Evolutionary conservation across 2,329 filamentous ascomycete genomes (phyloP).

Genomic region (Septoria linicola): DNA sequence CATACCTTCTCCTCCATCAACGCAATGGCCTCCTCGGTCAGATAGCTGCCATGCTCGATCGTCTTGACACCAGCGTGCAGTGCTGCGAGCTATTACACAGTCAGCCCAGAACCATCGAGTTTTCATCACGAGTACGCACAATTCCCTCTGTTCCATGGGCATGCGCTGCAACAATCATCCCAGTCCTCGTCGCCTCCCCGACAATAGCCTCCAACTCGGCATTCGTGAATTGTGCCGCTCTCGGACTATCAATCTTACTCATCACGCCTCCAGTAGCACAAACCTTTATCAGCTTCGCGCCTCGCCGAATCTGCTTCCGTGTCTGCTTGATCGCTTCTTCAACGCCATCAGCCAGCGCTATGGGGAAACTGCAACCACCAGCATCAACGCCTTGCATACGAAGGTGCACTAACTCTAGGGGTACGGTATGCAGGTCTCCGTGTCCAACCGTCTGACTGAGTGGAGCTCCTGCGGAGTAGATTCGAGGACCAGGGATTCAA

Average conservation of each 20-base stretch:
- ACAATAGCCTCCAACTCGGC: conserved; percentile 31
- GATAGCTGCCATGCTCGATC: conserved; percentile 52
- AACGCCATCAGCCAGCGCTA: conserved; percentile 15
- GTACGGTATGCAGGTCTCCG: conserved; percentile 47
- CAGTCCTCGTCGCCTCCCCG: conserved; percentile 28
- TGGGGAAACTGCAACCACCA: too few species aligned
- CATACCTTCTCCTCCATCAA: conserved; percentile 46
- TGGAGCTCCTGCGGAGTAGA: conserved; percentile 50
- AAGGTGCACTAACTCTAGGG: conserved; percentile 38
- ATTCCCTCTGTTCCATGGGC: conserved; percentile 41
- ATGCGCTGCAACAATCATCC: conserved; percentile 38
- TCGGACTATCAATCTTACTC: conserved; percentile 26
- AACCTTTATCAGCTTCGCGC: conserved; percentile 27
- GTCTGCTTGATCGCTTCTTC: conserved; percentile 20
- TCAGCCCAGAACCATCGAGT: too few species aligned
- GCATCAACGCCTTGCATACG: conserved; percentile 36
- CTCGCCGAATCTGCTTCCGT: conserved; percentile 18
- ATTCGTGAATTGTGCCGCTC: conserved; percentile 26
- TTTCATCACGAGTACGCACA: too few species aligned
- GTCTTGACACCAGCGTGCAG: conserved; percentile 48
- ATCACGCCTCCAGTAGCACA: conserved; percentile 38
- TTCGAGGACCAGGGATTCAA: conserved; percentile 48
- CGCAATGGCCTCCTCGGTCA: conserved; percentile 49
- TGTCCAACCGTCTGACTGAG: conserved; percentile 54
- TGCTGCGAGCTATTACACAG: too few species aligned